phyloP scores from a whole-genome alignment of 208 protist species.

The Acanthamoeba castellanii region DNA sequence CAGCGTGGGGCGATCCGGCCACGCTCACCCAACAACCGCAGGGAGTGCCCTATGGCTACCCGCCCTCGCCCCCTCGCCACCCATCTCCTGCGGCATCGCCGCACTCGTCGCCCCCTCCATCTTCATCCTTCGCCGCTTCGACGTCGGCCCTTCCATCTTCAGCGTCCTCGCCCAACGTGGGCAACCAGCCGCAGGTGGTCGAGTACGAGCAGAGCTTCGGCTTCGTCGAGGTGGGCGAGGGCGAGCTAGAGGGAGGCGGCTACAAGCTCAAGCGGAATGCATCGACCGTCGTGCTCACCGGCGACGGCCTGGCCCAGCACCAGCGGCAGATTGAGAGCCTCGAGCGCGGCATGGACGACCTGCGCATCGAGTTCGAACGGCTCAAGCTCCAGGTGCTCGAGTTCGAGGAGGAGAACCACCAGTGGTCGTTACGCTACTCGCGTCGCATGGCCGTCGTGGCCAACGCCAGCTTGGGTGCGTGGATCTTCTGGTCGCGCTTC shows the following conservation, averaged over 20 bases:
- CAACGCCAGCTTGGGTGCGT: slow-evolving; percentile 25
- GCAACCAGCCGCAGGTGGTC: neutral
- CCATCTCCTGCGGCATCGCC: no score
- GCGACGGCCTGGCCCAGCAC: slow-evolving; percentile 18
- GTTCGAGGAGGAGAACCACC: slow-evolving; percentile 57
- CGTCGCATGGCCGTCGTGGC: slow-evolving; percentile 26
- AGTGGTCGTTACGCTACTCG: slow-evolving; percentile 45
- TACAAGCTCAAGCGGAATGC: slow-evolving; percentile 52
- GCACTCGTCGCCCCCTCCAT: neutral
- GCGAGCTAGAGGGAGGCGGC: neutral
- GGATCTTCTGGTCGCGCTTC: slow-evolving; percentile 56
- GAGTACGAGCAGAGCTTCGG: slow-evolving; percentile 66
- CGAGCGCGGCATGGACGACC: neutral
- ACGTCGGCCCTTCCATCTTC: neutral
- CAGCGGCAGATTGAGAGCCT: slow-evolving; percentile 18
- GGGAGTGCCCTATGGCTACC: no score
- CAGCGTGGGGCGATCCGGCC: no score
- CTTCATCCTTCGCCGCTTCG: neutral
- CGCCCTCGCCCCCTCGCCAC: no score
- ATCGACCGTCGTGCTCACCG: slow-evolving; percentile 1
- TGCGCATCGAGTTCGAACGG: slow-evolving; percentile 10
- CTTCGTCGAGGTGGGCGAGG: slow-evolving; percentile 43
- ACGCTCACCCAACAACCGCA: no score
- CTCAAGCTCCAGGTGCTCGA: slow-evolving; percentile 30
- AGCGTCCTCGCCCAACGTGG: neutral